phyloP scores from a whole-genome alignment of 129 eudicot genomes.

The Saposhnikovia divaricata region DNA sequence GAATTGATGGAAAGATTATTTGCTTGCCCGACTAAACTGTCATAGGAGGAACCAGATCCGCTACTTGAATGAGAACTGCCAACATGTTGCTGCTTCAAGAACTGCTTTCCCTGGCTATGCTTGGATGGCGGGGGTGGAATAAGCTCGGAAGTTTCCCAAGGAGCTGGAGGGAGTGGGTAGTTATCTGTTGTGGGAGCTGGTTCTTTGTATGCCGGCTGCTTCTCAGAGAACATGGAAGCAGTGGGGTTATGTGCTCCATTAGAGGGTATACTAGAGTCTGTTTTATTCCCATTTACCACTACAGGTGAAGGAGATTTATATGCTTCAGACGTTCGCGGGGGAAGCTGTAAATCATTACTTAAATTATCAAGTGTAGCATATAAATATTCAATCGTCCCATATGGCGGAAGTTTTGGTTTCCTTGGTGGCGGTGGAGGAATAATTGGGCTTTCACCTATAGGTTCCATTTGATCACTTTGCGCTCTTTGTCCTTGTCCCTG shows the following conservation, averaged over 20 bases:
- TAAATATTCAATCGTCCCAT: slow-evolving; percentile 32
- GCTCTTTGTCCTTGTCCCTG: slow-evolving; percentile 47
- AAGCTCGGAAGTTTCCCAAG: slow-evolving; percentile 35
- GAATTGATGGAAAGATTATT: slow-evolving; percentile 50
- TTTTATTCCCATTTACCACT: slow-evolving; percentile 11
- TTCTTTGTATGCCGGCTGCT: slow-evolving; percentile 10
- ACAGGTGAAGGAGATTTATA: slow-evolving; percentile 14
- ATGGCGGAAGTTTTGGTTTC: slow-evolving; percentile 31
- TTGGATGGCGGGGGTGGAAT: slow-evolving; percentile 84
- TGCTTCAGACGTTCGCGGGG: slow-evolving; percentile 30
- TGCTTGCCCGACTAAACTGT: slow-evolving; percentile 51
- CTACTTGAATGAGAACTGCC: slow-evolving; percentile 32
- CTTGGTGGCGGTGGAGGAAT: slow-evolving; percentile 63
- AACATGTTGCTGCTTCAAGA: slow-evolving; percentile 47
- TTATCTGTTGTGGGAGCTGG: slow-evolving; percentile 28
- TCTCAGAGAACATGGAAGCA: slow-evolving; percentile 50
- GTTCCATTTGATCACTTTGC: slow-evolving; percentile 19
- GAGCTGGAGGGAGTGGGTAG: slow-evolving; percentile 35
- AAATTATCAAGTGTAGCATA: slow-evolving; percentile 44
- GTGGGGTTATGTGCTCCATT: slow-evolving; percentile 44
- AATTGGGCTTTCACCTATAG: slow-evolving; percentile 37
- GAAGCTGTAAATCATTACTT: slow-evolving; percentile 50
- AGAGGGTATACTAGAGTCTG: slow-evolving; percentile 18
- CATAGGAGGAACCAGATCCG: slow-evolving; percentile 49
- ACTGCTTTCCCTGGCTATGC: slow-evolving; percentile 71